Conservation (phyloP, 192 early-diverging fungal species). For the Mortierella hygrophila region DNA sequence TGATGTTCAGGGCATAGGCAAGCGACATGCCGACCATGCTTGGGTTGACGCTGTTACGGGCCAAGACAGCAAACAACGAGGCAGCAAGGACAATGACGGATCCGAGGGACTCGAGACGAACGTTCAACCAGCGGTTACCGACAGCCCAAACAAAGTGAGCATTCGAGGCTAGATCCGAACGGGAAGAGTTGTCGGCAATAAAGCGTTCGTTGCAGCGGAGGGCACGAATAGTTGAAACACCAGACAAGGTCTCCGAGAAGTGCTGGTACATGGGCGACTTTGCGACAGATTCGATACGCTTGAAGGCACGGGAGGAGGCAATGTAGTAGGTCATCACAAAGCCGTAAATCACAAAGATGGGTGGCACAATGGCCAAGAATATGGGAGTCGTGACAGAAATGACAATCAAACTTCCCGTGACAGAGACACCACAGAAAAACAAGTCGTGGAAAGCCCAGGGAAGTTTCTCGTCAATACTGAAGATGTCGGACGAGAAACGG, state of each 20-base stretch:
- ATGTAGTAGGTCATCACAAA: conserved; percentile 67
- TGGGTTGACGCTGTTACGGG: conserved; percentile 68
- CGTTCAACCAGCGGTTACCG: conserved; percentile 76
- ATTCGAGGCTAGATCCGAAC: conserved; percentile 20
- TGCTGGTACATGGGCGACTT: conserved; percentile 77
- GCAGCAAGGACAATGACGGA: conserved; percentile 85
- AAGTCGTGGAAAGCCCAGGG: conserved; percentile 56
- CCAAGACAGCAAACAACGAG: conserved; percentile 77
- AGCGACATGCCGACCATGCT: conserved; percentile 79
- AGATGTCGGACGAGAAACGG: conserved; percentile 87
- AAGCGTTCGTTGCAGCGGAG: conserved; percentile 61
- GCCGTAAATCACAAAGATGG: conserved; percentile 35
- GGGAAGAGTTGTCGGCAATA: conserved; percentile 62
- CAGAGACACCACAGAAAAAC: conserved; percentile 56
- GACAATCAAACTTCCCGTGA: conserved; percentile 61
- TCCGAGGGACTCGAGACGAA: conserved; percentile 85
- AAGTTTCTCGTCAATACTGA: conserved; percentile 73
- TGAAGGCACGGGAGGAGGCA: conserved; percentile 74
- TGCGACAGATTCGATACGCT: conserved; percentile 77
- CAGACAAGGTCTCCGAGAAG: conserved; percentile 64
- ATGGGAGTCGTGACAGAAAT: conserved; percentile 60
- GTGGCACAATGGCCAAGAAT: conserved; percentile 54
- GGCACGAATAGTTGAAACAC: conserved; percentile 67
- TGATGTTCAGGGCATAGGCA: conserved; percentile 79
- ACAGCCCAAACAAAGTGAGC: conserved; percentile 58